phyloP scores from a whole-genome alignment of 805 yeast genomes.

The Candida boleticola region DNA sequence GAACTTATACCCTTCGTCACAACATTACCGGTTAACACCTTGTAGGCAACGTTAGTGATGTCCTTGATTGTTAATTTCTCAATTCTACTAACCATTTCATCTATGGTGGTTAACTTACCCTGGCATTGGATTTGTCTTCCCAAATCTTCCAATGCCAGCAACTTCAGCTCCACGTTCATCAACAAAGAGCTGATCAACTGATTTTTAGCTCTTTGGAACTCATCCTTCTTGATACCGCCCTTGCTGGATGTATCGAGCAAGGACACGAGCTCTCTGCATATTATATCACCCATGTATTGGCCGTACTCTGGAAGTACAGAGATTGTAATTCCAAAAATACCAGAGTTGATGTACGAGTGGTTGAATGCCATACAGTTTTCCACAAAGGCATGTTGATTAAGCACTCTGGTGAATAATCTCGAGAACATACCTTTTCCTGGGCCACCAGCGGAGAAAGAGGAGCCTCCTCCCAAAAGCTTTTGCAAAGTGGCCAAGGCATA shows the following conservation, averaged over 20 bases:
- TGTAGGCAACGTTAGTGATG: constrained; percentile 68
- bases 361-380: constrained; percentile 87
- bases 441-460: constrained; percentile 97
- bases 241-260: constrained; percentile 31
- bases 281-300: constrained; percentile 74
- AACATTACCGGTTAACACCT: constrained; percentile 68
- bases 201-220: constrained; percentile 87
- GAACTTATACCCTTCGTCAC: constrained; percentile 43
- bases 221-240: constrained; percentile 64
- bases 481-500: constrained; percentile 90
- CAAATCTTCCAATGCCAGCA: constrained; percentile 92
- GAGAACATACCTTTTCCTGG: constrained; percentile 99
- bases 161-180: constrained; percentile 89
- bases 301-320: constrained; percentile 87
- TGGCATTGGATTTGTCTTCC: constrained; percentile 92
- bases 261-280: constrained; percentile 46
- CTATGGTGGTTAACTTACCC: constrained; percentile 68
- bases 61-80: constrained; percentile 66
- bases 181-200: constrained; percentile 83
- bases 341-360: constrained; percentile 87
- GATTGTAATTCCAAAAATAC: constrained; percentile 85
- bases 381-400: constrained; percentile 87
- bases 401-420: constrained; percentile 83
- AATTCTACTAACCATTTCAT: constrained; percentile 79
- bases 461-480: constrained; percentile 92